Base-by-base conservation (phyloP, 306 rosid species). In the Glycine tomentella region DNA sequence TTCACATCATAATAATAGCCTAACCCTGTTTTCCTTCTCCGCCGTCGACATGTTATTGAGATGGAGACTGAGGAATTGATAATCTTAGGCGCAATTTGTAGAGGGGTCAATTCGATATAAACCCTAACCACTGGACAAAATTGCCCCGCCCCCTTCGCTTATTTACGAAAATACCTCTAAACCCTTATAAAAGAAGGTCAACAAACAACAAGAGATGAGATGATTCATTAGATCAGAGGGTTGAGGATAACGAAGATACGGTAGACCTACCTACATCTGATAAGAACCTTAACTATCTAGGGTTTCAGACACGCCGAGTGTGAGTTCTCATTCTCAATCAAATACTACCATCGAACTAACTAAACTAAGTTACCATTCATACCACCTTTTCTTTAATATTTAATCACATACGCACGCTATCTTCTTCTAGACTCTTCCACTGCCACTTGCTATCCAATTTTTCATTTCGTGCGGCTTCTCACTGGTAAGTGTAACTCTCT, bases 401-500 rank as follows among this genome's bases (percentile, higher is more conserved):
- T 8, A 33, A 45, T 12, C 31, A 7, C 33, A 17, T 36, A 16
- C 59, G 13, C 45, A 16, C 65, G 13, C 72, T 69, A 34, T 65
- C 79, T 14, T 73, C 59, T 63, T 80, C 79, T 46, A 51, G 83
- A 71, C 16, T 66, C 58, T 63, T 81, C 71, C 69, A 55, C 80
- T 20, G 20, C 6, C 9, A 53, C 75, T 15, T 66, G 52, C 61
- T 3, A 1, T 53, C 74, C 63, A 36, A 63, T 57, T 82, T 49
- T 84, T 66, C 44, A 1, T 61, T 84, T 67, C 34, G 7, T 61
- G 65, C 78, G 66, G 9, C 68, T 33, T 62, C 75, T 81, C 75
- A 46, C 80, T 0, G 75, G 89, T 88, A 82, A 82, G 90, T 79
- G 76, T 73, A 82, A 80, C 83, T 82, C 6, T 75, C 53, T 84